A percentile compares a stretch with the other conserved stretches of the same genome.
phyloP scores from a whole-genome alignment of 345 rosid genomes.

The thale cress (Arabidopsis thaliana) region TAIR10.1 NC_003076.8:10525501-10526000 shows the following conservation, averaged over 20 bases:
- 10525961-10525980: conserved; percentile 63
- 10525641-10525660: conserved; percentile 69
- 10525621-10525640: conserved; percentile 47
- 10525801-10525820: conserved; percentile 64
- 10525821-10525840: conserved; percentile 74
- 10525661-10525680: conserved; percentile 36
- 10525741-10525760: conserved; percentile 83
- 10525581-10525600: conserved; percentile 76
- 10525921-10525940: conserved; percentile 75
- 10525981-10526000: conserved; percentile 69
- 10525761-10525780: conserved; percentile 69
- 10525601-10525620: conserved; percentile 55
- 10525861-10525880: conserved; percentile 72
- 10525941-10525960: conserved; percentile 85
- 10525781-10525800: conserved; percentile 64
- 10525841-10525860: conserved; percentile 65
- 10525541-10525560: conserved; percentile 85
- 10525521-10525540: conserved; percentile 70
- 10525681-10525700: conserved; percentile 24
- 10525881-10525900: conserved; percentile 70
- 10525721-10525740: conserved; percentile 11
- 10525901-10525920: conserved; percentile 77
- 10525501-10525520: conserved; percentile 81
- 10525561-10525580: conserved; percentile 83
- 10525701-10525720: neutral